Evolutionary conservation across 768 basidiomycete genomes (phyloP).

Genomic region (Suillus decipiens): DNA sequence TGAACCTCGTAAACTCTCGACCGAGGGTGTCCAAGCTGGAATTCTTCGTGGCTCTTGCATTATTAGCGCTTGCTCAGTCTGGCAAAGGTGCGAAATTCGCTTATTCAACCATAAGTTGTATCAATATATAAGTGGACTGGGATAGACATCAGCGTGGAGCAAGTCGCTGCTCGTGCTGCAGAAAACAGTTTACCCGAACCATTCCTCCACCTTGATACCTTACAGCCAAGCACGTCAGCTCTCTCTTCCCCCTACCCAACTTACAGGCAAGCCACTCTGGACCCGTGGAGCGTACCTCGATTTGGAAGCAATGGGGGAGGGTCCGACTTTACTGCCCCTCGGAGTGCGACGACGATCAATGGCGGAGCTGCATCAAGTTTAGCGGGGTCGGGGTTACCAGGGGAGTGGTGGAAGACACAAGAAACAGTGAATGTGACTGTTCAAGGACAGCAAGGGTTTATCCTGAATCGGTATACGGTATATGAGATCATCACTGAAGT

Average conservation of each 20-base stretch:
- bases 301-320: slow-evolving; percentile 33
- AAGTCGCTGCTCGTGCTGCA: slow-evolving; percentile 73
- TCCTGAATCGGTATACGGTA: slow-evolving; percentile 83
- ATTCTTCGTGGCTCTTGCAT: slow-evolving; percentile 87
- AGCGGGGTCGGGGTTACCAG: slow-evolving; percentile 70
- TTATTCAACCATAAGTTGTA: slow-evolving; percentile 8
- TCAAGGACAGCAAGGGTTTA: slow-evolving; percentile 89
- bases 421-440: slow-evolving; percentile 71
- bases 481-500: slow-evolving; percentile 83
- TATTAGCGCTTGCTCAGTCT: slow-evolving; percentile 84
- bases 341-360: slow-evolving; percentile 34
- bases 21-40: slow-evolving; percentile 84
- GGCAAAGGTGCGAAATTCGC: slow-evolving; percentile 58
- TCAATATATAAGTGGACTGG: slow-evolving; percentile 1
- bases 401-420: slow-evolving; percentile 87
- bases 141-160: slow-evolving; percentile 79
- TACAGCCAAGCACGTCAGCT: slow-evolving; percentile 55
- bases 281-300: slow-evolving; percentile 61
- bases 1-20: slow-evolving; percentile 82
- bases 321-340: slow-evolving; percentile 27
- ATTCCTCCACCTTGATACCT: slow-evolving; percentile 58
- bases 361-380: slow-evolving; percentile 56
- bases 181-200: slow-evolving; percentile 82
- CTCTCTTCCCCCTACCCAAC: slow-evolving; percentile 42
- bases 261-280: slow-evolving; percentile 51